Evolutionary conservation across 2,329 filamentous ascomycete genomes (phyloP).

Genomic region (Niveomyces coronatus): DNA sequence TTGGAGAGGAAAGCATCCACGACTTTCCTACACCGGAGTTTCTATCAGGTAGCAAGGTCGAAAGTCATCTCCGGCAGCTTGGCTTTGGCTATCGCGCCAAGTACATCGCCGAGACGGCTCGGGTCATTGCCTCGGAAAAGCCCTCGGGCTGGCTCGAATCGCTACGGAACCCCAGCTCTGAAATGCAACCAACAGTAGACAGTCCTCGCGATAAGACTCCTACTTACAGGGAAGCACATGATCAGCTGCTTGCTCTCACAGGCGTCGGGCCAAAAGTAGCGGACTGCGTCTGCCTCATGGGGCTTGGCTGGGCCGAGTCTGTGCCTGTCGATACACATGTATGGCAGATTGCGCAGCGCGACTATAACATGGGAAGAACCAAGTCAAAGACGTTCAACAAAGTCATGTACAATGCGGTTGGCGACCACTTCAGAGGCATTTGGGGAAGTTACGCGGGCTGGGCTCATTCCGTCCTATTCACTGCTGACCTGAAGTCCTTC

Average conservation of each 20-base stretch:
- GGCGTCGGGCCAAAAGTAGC: slow-evolving; percentile 96
- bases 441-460: slow-evolving; percentile 95
- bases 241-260: slow-evolving; percentile 64
- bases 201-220: slow-evolving; percentile 38
- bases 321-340: slow-evolving; percentile 97
- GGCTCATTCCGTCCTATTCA: slow-evolving; percentile 96
- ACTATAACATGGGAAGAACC: slow-evolving; percentile 85
- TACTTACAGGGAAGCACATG: slow-evolving; percentile 72
- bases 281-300: slow-evolving; percentile 95
- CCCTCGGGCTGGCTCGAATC: slow-evolving; percentile 66
- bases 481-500: slow-evolving; percentile 81
- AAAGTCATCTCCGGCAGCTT: slow-evolving; percentile 66
- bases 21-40: slow-evolving; percentile 75
- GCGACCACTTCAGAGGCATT: slow-evolving; percentile 75
- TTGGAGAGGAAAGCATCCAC: slow-evolving; percentile 65
- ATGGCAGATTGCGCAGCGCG: slow-evolving; percentile 94
- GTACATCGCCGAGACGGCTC: slow-evolving; percentile 81
- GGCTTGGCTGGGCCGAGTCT: slow-evolving; percentile 87
- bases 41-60: slow-evolving; percentile 65
- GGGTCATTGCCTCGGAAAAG: slow-evolving; percentile 56
- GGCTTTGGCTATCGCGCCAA: slow-evolving; percentile 93
- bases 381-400: slow-evolving; percentile 83
- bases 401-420: slow-evolving; percentile 78
- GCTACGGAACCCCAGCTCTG: slow-evolving; percentile 66
- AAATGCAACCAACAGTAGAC: slow-evolving; percentile 29